These are phyloP conservation scores for Tetrapyrgos nigripes DNA, from an alignment of 1,284 basidiomycete genomes.

Conservation along the genomic window DNA sequence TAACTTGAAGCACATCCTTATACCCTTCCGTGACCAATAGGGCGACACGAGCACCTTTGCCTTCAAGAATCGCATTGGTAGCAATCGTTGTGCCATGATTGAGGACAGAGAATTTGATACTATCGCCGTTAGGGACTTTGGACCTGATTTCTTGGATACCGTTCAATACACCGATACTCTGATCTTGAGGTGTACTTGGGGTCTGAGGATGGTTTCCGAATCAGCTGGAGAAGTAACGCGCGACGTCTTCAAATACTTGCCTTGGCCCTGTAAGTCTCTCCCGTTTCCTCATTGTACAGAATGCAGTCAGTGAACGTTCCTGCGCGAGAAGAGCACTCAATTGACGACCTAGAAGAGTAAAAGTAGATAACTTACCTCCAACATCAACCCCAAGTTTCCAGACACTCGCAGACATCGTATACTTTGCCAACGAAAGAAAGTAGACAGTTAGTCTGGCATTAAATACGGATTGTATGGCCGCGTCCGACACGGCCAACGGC, in stretches of 20 bases:
- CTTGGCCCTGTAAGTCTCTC: conserved; percentile 31
- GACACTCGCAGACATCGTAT: neutral
- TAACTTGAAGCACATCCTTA: conserved; percentile 35
- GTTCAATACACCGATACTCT: conserved; percentile 28
- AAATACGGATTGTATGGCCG: too few relatives aligned
- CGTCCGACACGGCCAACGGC: too few relatives aligned
- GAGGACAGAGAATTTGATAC: conserved; percentile 16
- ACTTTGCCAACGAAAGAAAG: neutral
- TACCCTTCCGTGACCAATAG: conserved; percentile 39
- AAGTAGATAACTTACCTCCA: conserved; percentile 17
- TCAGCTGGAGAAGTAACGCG: neutral
- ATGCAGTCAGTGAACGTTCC: conserved; percentile 34
- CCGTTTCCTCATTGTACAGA: conserved; percentile 27
- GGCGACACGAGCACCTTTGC: conserved; percentile 35
- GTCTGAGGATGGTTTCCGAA: conserved; percentile 13
- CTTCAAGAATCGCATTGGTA: conserved; percentile 37
- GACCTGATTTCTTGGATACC: conserved; percentile 8
- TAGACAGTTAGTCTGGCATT: too few relatives aligned
- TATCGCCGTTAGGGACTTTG: conserved; percentile 5
- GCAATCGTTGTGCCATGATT: conserved; percentile 35
- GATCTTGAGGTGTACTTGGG: conserved; percentile 30
- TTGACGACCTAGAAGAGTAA: neutral
- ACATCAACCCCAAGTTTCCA: conserved; percentile 31
- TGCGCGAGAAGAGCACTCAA: neutral
- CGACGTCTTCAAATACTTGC: conserved; percentile 9